Conservation (phyloP, 2,329 filamentous ascomycete species). For the Pseudocercospora musae region DNA sequence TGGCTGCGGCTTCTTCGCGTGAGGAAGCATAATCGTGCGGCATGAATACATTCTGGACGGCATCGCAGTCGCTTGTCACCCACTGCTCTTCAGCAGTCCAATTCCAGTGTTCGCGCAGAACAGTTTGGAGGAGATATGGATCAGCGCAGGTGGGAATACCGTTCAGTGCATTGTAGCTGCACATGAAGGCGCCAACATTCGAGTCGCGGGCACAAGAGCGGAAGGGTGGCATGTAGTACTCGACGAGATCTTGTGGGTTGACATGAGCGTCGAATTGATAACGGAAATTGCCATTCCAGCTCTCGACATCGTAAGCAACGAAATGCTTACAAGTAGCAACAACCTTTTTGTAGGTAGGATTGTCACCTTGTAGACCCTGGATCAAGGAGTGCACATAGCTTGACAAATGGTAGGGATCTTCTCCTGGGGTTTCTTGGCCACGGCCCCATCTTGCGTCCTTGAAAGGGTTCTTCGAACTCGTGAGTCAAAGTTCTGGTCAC, state of each 20-base stretch:
- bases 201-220: slow-evolving; percentile 48
- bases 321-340: slow-evolving; percentile 49
- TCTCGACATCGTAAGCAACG: slow-evolving; percentile 35
- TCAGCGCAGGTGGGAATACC: slow-evolving; percentile 64
- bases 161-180: slow-evolving; percentile 58
- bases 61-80: slow-evolving; percentile 64
- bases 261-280: slow-evolving; percentile 57
- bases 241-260: slow-evolving; percentile 59
- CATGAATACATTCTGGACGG: slow-evolving; percentile 53
- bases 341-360: slow-evolving; percentile 38
- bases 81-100: slow-evolving; percentile 61
- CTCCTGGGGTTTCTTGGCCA: slow-evolving; percentile 43
- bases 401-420: slow-evolving; percentile 35
- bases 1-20: slow-evolving; percentile 47
- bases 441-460: slow-evolving; percentile 50
- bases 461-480: slow-evolving; percentile 42
- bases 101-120: slow-evolving; percentile 64
- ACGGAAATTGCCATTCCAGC: slow-evolving; percentile 33
- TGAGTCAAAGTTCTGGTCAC: background rate
- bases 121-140: slow-evolving; percentile 58
- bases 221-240: slow-evolving; percentile 67
- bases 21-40: slow-evolving; percentile 46
- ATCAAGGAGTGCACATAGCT: slow-evolving; percentile 37
- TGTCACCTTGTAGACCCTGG: slow-evolving; percentile 35
- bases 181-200: slow-evolving; percentile 51